Conservation (phyloP, 2,329 filamentous ascomycete genomes). For the Penicillium concentricum region DNA sequence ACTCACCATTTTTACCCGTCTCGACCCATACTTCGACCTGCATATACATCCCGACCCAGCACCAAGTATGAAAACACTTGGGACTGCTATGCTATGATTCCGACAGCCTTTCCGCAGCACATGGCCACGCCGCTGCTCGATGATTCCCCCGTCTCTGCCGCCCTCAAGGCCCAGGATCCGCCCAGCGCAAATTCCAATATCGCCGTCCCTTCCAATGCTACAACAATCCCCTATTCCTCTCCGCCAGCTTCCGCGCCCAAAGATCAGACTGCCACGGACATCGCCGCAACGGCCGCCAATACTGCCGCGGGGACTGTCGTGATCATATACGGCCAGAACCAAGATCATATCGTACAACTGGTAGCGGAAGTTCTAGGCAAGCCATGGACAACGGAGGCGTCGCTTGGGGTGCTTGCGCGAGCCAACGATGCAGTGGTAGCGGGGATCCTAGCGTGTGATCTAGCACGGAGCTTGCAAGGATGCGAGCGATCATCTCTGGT, state of each 20-base stretch:
- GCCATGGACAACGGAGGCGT: constrained; percentile 61
- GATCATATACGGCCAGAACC: constrained; percentile 68
- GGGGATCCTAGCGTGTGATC: constrained; percentile 60
- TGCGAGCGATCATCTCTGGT: constrained; percentile 62
- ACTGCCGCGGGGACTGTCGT: constrained; percentile 45
- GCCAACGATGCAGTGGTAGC: constrained; percentile 65
- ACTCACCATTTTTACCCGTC: neutral
- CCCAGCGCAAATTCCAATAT: constrained; percentile 9
- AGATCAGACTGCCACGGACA: neutral
- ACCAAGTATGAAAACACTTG: constrained; percentile 29
- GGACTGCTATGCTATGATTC: constrained; percentile 36
- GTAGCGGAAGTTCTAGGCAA: constrained; percentile 80
- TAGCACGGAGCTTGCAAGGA: constrained; percentile 58
- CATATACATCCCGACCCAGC: neutral
- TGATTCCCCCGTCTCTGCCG: constrained; percentile 20
- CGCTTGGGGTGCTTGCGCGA: constrained; percentile 54
- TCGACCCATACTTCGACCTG: neutral
- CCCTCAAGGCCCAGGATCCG: constrained; percentile 19
- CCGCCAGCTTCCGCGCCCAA: neutral
- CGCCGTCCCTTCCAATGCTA: constrained; percentile 10
- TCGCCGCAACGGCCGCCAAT: neutral
- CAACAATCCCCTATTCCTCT: constrained; percentile 5
- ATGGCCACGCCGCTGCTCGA: constrained; percentile 34
- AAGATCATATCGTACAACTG: constrained; percentile 71
- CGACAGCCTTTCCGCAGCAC: constrained; percentile 31